Evolutionary conservation across 345 rosid species (phyloP).

Genomic region (Sisymbrium irio): DNA sequence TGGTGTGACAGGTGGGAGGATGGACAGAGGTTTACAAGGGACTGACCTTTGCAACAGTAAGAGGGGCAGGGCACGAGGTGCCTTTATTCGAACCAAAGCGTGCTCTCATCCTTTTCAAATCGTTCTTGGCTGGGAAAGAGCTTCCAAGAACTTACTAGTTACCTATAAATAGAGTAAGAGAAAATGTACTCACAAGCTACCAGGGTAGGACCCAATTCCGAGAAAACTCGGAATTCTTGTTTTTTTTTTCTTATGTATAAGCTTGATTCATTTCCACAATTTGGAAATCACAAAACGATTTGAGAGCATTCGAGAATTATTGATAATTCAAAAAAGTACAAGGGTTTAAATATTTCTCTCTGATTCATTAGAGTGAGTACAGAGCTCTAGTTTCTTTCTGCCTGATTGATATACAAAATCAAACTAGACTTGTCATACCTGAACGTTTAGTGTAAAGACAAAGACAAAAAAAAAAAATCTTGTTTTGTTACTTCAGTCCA

Average conservation of each 20-base stretch:
- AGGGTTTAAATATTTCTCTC: conserved; percentile 10
- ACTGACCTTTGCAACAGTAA: conserved; percentile 59
- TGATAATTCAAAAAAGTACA: conserved; percentile 5
- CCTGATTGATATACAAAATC: conserved; percentile 14
- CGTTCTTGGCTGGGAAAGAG: conserved; percentile 54
- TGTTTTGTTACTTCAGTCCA: conserved; percentile 49
- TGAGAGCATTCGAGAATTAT: conserved; percentile 24
- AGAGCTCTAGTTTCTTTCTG: conserved; percentile 11
- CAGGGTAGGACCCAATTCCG: conserved; percentile 28
- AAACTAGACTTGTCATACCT: conserved; percentile 13
- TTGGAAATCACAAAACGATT: conserved; percentile 20
- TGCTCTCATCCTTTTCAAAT: conserved; percentile 51
- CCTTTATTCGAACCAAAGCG: conserved; percentile 56
- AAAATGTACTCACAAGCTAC: conserved; percentile 9
- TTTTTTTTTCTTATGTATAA: not conserved
- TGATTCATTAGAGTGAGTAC: not conserved
- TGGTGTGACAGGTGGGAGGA: conserved; percentile 71
- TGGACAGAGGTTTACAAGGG: conserved; percentile 78
- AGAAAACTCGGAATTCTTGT: conserved; percentile 17
- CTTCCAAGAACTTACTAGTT: conserved; percentile 42
- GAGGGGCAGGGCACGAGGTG: conserved; percentile 74
- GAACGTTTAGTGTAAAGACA: not conserved
- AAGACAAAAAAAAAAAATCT: not conserved
- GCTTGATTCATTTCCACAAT: conserved; percentile 24
- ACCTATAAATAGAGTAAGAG: conserved; percentile 23